Base-by-base conservation (phyloP, 1,139 yeast genomes). In the Candida sp. region DNA sequence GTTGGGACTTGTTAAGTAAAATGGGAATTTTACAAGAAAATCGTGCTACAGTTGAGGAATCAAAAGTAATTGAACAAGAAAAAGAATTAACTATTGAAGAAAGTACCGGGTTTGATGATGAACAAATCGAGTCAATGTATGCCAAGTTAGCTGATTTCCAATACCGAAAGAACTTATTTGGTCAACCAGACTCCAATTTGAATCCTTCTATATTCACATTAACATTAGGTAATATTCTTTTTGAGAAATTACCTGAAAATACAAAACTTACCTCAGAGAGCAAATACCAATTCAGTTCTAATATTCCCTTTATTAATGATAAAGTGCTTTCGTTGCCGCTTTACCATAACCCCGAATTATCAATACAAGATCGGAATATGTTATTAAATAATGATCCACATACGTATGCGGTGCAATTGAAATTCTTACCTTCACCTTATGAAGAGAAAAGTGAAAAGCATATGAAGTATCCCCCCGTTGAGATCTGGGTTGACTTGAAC, bases 401-500 rank as follows among this genome's bases (percentile, higher is more conserved):
- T 43, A 55, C 63, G 11, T 67, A 69, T 47, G 58, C 61, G 27
- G 62, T 76, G 12, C 84, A 80, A 54, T 51, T 80, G 48, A 68
- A 66, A 49, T 75, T 80, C 48, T 55, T 68, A n/a, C 84, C 85
- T 1, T 62, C 75, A 7, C 70, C 78, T 5, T 37, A 33, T 11
- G 42, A 49, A n/a, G 55, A 50, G 5, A 40, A 50, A 9, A 55
- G 51, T 11, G 40, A 50, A n/a, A 50, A 50, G 11, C 53, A 55
- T 38, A 54, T 58, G 44, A 55, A 62, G 40, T 68, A 68, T 43
- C 84, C 85, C 0, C 79, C 82, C 0, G 62, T 81, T 3, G 85
- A 81, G 53, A 61, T 81, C 40, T 77, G 82, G 79, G 61, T 75
- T 42, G 76, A 73, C 38, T 57, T 78, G 42, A 68, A 70, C 47